Percentiles rank a stretch among this genome's conserved stretches.
Conservation (phyloP, 1,139 yeast genomes). For the Scheffersomyces parashehatae region DNA sequence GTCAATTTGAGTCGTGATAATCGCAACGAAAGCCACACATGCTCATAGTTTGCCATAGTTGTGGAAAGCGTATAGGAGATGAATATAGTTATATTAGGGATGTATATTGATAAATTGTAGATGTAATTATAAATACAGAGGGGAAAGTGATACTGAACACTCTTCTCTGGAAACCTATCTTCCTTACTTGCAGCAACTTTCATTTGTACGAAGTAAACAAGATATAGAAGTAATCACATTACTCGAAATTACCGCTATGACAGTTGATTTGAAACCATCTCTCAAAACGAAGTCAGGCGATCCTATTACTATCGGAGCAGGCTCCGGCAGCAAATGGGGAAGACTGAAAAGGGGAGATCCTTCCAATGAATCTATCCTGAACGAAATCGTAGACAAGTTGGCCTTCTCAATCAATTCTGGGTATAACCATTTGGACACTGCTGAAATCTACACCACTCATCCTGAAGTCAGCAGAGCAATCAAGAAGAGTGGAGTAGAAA, state of each 20-base stretch:
- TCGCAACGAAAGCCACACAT: too few relatives aligned
- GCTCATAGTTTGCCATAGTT: too few relatives aligned
- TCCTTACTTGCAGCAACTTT: too few relatives aligned
- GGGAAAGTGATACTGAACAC: too few relatives aligned
- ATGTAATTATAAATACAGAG: too few relatives aligned
- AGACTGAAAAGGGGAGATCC: constrained; percentile 11
- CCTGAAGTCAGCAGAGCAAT: constrained; percentile 23
- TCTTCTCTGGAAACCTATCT: too few relatives aligned
- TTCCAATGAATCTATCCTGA: constrained; percentile 6
- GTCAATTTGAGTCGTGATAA: too few relatives aligned
- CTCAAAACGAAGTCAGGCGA: constrained; percentile 9
- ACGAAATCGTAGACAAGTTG: constrained; percentile 10
- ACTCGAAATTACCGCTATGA: background rate
- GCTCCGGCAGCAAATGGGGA: constrained; percentile 21
- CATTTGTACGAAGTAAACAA: too few relatives aligned
- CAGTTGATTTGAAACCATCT: constrained; percentile 3
- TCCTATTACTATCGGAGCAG: constrained; percentile 16
- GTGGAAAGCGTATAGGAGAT: too few relatives aligned
- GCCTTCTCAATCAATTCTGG: constrained; percentile 15
- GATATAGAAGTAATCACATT: too few relatives aligned
- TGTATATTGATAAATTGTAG: too few relatives aligned
- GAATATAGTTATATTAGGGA: too few relatives aligned
- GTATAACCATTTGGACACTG: constrained; percentile 26
- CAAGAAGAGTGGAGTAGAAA: constrained; percentile 10
- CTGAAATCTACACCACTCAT: constrained; percentile 27